These are phyloP conservation scores for Ascochyta viciae-villosae DNA, from an alignment of 2,329 filamentous ascomycete species.

Conservation along the genomic window DNA sequence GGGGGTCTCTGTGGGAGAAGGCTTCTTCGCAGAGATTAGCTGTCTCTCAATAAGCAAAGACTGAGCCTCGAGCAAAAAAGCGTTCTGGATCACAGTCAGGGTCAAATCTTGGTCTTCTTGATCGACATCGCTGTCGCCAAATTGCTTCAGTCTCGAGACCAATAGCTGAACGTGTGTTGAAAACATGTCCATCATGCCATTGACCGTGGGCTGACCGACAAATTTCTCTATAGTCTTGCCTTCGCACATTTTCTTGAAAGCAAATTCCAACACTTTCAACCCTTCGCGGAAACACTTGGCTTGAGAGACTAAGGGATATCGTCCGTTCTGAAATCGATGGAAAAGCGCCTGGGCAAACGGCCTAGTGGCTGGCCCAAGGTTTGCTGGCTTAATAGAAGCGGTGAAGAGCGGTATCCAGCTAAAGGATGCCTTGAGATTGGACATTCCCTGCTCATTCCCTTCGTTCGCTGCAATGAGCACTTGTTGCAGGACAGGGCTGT, in stretches of 20 bases:
- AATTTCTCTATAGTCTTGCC: conserved; percentile 44
- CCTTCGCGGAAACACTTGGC: conserved; percentile 70
- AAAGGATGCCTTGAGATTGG: conserved; percentile 69
- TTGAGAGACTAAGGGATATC: conserved; percentile 64
- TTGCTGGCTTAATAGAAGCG: conserved; percentile 75
- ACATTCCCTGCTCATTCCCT: conserved; percentile 60
- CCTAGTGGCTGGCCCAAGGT: conserved; percentile 80
- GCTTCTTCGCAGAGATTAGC: conserved; percentile 66
- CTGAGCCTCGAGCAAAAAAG: conserved; percentile 74
- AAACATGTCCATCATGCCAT: conserved; percentile 70
- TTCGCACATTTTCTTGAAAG: conserved; percentile 44
- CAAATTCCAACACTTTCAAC: conserved; percentile 44
- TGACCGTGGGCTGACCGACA: conserved; percentile 51
- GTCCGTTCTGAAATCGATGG: conserved; percentile 64
- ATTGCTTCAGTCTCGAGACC: conserved; percentile 41
- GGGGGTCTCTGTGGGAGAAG: conserved; percentile 69
- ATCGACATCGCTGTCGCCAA: conserved; percentile 31
- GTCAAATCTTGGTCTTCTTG: conserved; percentile 56
- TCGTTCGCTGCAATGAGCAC: conserved; percentile 60
- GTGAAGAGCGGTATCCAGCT: conserved; percentile 83
- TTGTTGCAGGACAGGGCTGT: conserved; percentile 70
- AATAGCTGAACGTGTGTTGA: conserved; percentile 61
- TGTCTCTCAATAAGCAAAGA: conserved; percentile 73
- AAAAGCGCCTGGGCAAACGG: conserved; percentile 80
- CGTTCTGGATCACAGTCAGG: conserved; percentile 70